Evolutionary conservation across 1,284 basidiomycete genomes (phyloP), one percentile per base, ranked within the genome.

Genomic region (Trichosporon sp.): DNA sequence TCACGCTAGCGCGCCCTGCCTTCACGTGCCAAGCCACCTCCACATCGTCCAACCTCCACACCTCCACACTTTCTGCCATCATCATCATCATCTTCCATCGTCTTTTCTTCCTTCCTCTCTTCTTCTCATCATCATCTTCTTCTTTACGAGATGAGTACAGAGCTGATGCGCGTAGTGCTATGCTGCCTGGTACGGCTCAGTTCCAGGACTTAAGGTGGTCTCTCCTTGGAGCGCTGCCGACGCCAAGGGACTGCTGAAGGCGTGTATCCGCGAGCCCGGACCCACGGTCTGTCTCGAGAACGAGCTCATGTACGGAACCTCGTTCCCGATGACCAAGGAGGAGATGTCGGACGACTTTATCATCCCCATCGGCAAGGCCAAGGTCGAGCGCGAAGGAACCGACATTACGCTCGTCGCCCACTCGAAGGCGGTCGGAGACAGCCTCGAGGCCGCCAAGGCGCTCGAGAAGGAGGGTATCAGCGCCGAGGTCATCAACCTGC

Each of bases 251-350:
- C 85, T 99, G 65, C 86, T 99, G 71, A 99, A 99, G 87, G 82
- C 93, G 63, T 95, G 96, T 36, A 97, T 99, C 78, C 92, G 96
- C 59, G 96, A 99, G 81, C 93, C 94, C 65, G 99, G 97, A 84
- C 94, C 95, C 14, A 54, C 49, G 49, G 49, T 54, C 25, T 93
- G 99, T 85, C 89, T 99, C 60, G 96, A 99, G 80, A 99, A 99
- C 82, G 96, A 99, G 83, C 93, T 99, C 86, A 82, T 99, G 78
- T 99, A 99, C 83, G 96, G 96, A 82, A 87, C 94, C 70, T 87
- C 88, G 21, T 99, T 99, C 89, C 92, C 93, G 64, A 90, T 99
- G 87, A 92, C 92, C 52, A 81, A 88, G 70, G 95, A 96, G 79
- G 93, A 91, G 71, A 89, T 97, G 86, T 95, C 92, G 59, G 92